Base-by-base conservation (phyloP, 345 rosid genomes). In the Jatropha curcas region DNA sequence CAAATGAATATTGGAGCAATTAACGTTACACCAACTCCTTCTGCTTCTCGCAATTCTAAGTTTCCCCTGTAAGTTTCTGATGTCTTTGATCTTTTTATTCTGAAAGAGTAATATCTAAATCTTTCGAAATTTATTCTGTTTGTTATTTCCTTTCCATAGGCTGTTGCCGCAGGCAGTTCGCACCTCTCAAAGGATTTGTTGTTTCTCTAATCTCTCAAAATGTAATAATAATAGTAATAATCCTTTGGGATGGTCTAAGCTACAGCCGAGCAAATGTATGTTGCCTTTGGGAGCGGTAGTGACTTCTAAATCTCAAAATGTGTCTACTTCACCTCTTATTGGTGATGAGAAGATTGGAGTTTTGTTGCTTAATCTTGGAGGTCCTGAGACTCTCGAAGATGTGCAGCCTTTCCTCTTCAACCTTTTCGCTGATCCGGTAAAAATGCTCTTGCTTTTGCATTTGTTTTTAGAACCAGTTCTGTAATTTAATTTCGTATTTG, bases 401-500 rank as follows among this genome's bases (percentile, higher is more conserved):
- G 99, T 95, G 64, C 97, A 95, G 84, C 97, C 99, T 31, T 95
- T 95, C 81, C 83, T 95, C 83, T 95, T 92, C 84, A 95, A 95
- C 82, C 99, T 95, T 67, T 95, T 95, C 35, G 98, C 99, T 50
- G 99, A 92, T 71, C 99, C 98, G 79, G 98, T 93, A 86, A 48
- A 35, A 13, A 17, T 66, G 24, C n/a, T 68, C 43, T 14, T 76
- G 56, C 59, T 31, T 77, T 20, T 50, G 22, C 57, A 9, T 52
- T 41, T 27, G n/a, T 46, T 58, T 39, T 46, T 5, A 33, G 35
- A 65, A 4, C 16, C 35, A 41, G n/a, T 37, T 37, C 4, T 57
- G 45, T n/a, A n/a, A n/a, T n/a, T n/a, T n/a, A n/a, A n/a, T n/a
- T 8, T 46, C 16, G 20, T 9, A 3, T 46, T 46, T 16, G 13